A percentile compares a stretch with the other conserved stretches of the same genome.
Evolutionary conservation across 2,329 filamentous ascomycete species (phyloP).

Genomic region (Grosmannia clavigera): DNA sequence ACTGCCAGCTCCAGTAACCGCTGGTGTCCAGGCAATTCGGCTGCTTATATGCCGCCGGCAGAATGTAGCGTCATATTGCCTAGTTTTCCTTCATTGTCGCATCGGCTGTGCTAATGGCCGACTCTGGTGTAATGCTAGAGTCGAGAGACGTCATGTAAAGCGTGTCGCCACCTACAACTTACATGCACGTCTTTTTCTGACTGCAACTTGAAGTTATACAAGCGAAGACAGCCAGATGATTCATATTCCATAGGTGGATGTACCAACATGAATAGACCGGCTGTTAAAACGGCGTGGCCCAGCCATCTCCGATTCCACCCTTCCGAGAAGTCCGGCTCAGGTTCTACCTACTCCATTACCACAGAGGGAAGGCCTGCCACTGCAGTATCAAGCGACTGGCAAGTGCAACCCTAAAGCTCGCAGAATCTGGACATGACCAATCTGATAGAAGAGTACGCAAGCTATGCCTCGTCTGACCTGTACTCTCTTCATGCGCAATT

Average conservation of each 20-base stretch:
- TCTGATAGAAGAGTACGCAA: neutral
- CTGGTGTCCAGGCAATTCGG: neutral
- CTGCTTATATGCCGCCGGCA: conserved; percentile 9
- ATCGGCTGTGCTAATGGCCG: neutral
- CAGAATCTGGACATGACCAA: neutral
- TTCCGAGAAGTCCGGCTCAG: neutral
- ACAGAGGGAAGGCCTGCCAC: neutral
- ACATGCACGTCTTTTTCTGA: conserved; percentile 5
- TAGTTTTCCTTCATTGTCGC: neutral
- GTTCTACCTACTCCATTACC: neutral
- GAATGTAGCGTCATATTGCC: neutral
- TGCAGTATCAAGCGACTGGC: neutral
- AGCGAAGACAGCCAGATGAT: neutral
- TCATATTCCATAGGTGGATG: neutral
- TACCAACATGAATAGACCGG: neutral
- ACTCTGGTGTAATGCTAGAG: conserved; percentile 8
- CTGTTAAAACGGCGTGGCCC: neutral
- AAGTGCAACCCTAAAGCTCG: neutral
- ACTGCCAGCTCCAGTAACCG: neutral
- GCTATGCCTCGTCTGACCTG: neutral
- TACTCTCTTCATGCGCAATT: neutral
- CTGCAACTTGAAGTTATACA: conserved; percentile 6
- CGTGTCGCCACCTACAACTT: conserved; percentile 7
- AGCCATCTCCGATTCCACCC: neutral
- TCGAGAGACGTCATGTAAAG: conserved; percentile 5